These are phyloP conservation scores for Globisporangium cylindrosporum DNA, from an alignment of 352 stramenopile species.

Conservation along the genomic window DNA sequence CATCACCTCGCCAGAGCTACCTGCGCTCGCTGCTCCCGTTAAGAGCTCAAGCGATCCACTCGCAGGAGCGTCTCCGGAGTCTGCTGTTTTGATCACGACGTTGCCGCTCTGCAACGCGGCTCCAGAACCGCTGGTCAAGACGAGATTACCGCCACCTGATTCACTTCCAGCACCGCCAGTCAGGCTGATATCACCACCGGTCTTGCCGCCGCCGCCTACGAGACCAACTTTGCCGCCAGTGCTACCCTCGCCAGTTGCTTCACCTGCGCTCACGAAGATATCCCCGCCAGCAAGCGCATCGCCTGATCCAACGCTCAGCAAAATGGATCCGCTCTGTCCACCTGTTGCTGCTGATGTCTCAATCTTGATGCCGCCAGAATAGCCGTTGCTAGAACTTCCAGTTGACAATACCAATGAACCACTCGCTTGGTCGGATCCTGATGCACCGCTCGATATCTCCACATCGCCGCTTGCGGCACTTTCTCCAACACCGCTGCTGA, in stretches of 20 bases:
- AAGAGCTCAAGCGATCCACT: slow-evolving; percentile 24
- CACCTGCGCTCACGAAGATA: slow-evolving; percentile 8
- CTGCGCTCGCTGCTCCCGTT: slow-evolving; percentile 22
- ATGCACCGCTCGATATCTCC: slow-evolving; percentile 19
- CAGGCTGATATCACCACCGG: slow-evolving; percentile 16
- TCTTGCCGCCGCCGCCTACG: slow-evolving; percentile 11
- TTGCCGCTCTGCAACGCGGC: slow-evolving; percentile 20
- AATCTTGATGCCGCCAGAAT: slow-evolving; percentile 8
- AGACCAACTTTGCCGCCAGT: slow-evolving; percentile 15
- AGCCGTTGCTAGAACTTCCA: slow-evolving; percentile 5
- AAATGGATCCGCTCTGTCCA: slow-evolving; percentile 17
- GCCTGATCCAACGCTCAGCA: slow-evolving; percentile 14
- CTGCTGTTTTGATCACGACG: slow-evolving; percentile 22
- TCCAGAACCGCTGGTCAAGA: slow-evolving; percentile 26
- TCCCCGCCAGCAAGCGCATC: slow-evolving; percentile 11
- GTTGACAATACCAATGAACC: slow-evolving; percentile 21
- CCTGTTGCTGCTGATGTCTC: slow-evolving; percentile 11
- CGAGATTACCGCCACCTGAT: slow-evolving; percentile 21
- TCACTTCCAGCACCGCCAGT: slow-evolving; percentile 14
- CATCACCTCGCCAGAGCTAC: slow-evolving; percentile 17
- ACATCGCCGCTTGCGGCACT: slow-evolving; percentile 27
- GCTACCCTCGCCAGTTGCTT: slow-evolving; percentile 14
- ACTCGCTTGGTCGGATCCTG: slow-evolving; percentile 19
- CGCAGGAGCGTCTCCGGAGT: slow-evolving; percentile 12
- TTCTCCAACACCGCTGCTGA: slow-evolving; percentile 26